These are phyloP conservation scores for Parasitella parasitica DNA, from an alignment of 371 early-diverging fungal genomes.

Conservation along the genomic window DNA sequence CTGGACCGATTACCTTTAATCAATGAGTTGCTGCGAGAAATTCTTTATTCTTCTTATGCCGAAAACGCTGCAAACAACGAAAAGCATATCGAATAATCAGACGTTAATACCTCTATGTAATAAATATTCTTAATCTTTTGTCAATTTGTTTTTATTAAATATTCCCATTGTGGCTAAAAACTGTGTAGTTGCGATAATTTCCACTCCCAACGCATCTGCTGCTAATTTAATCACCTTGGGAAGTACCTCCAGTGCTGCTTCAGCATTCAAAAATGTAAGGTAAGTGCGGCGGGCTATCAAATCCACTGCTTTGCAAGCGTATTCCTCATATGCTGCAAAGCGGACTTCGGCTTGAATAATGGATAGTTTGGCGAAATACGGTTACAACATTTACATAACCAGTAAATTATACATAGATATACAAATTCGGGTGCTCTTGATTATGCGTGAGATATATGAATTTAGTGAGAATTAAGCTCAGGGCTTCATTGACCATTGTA, in stretches of 20 bases:
- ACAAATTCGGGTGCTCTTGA: too few relatives aligned
- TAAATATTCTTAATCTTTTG: not conserved
- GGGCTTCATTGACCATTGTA: too few relatives aligned
- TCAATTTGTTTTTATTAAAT: not conserved
- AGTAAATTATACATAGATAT: too few relatives aligned
- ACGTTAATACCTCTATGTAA: not conserved
- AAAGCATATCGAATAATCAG: not conserved
- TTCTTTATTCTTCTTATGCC: constrained; percentile 3
- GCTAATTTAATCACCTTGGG: constrained; percentile 91
- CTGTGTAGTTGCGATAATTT: constrained; percentile 34
- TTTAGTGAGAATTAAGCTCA: too few relatives aligned
- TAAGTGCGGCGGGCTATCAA: constrained; percentile 93
- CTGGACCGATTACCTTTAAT: constrained; percentile 9
- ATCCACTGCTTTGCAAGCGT: constrained; percentile 93
- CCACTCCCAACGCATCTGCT: constrained; percentile 79
- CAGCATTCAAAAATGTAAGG: constrained; percentile 93
- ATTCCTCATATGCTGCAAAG: constrained; percentile 92
- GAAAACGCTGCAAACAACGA: constrained; percentile 3
- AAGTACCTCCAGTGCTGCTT: constrained; percentile 85
- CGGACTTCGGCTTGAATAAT: constrained; percentile 94
- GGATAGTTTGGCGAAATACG: constrained; percentile 84
- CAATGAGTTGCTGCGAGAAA: constrained; percentile 9
- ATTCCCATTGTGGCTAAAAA: not conserved
- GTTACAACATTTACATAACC: constrained; percentile 64
- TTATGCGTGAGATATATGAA: too few relatives aligned